Evolutionary conservation across 2,329 filamentous ascomycete genomes (phyloP).

Genomic region (Trichoderma sp.): DNA sequence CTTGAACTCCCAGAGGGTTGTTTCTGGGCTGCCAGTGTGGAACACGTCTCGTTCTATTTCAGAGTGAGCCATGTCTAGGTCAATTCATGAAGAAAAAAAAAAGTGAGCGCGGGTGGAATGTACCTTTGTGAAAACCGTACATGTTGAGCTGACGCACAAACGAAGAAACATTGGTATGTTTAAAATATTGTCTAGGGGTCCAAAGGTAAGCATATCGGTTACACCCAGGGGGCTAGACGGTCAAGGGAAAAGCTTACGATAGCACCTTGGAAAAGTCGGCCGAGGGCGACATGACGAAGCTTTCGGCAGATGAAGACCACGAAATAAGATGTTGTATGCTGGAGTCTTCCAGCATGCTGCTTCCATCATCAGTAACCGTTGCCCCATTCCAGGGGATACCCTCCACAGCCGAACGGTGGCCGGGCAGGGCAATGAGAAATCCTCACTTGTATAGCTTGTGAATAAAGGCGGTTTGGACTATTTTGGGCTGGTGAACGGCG

Average conservation of each 20-base stretch:
- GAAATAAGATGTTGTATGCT: slow-evolving; percentile 94
- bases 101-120: slow-evolving; percentile 26
- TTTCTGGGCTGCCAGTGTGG: slow-evolving; percentile 90
- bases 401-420: background rate
- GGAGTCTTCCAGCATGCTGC: slow-evolving; percentile 82
- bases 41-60: slow-evolving; percentile 91
- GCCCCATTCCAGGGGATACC: background rate
- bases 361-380: slow-evolving; percentile 3
- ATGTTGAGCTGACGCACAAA: slow-evolving; percentile 98
- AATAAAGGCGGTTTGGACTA: slow-evolving; percentile 97
- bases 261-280: slow-evolving; percentile 97
- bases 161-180: slow-evolving; percentile 98
- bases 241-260: slow-evolving; percentile 66
- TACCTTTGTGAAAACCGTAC: slow-evolving; percentile 99
- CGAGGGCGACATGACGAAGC: slow-evolving; percentile 98
- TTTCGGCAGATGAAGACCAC: slow-evolving; percentile 91
- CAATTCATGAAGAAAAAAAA: background rate
- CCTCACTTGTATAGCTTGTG: slow-evolving; percentile 97
- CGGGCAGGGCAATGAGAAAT: background rate
- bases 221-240: background rate
- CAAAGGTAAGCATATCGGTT: background rate
- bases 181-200: slow-evolving; percentile 86
- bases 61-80: background rate
- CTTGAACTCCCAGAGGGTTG: slow-evolving; percentile 97
- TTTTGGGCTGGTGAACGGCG: slow-evolving; percentile 89